Conservation (phyloP, 495 filamentous ascomycete genomes). For the Trichocladium antarcticum region DNA sequence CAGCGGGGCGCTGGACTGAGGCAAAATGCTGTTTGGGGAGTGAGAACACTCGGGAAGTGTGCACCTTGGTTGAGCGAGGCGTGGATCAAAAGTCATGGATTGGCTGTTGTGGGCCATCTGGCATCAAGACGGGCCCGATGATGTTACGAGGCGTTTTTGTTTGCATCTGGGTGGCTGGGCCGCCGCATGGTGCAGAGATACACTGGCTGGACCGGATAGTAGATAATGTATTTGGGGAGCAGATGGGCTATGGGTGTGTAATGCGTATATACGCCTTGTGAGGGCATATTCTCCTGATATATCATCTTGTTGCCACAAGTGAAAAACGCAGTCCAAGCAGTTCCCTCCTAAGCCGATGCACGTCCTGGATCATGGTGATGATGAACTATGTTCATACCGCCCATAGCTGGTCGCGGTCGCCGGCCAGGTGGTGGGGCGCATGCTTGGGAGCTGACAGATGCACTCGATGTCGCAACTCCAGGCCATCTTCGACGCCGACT, state of each 20-base stretch:
- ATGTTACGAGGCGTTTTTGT: not conserved
- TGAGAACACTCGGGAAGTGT: not conserved
- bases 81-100: not conserved
- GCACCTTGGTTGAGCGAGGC: not conserved
- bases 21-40: not conserved
- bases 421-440: too few species aligned
- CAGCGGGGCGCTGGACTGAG: not conserved
- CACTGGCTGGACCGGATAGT: not conserved
- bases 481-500: conserved; percentile 1
- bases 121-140: not conserved
- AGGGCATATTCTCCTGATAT: too few species aligned
- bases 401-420: too few species aligned
- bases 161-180: not conserved
- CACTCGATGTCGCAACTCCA: too few species aligned
- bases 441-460: too few species aligned
- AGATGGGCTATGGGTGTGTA: too few species aligned
- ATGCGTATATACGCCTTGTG: too few species aligned
- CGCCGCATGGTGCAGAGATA: not conserved
- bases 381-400: too few species aligned
- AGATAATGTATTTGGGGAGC: not conserved
- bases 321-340: too few species aligned
- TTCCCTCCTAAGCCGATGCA: too few species aligned
- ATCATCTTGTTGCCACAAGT: too few species aligned
- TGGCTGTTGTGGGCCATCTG: not conserved
- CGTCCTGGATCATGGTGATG: too few species aligned